Percentiles rank a stretch among this genome's conserved stretches.
Conservation (phyloP, 2,329 filamentous ascomycete genomes). For the Didymella pinodella region DNA sequence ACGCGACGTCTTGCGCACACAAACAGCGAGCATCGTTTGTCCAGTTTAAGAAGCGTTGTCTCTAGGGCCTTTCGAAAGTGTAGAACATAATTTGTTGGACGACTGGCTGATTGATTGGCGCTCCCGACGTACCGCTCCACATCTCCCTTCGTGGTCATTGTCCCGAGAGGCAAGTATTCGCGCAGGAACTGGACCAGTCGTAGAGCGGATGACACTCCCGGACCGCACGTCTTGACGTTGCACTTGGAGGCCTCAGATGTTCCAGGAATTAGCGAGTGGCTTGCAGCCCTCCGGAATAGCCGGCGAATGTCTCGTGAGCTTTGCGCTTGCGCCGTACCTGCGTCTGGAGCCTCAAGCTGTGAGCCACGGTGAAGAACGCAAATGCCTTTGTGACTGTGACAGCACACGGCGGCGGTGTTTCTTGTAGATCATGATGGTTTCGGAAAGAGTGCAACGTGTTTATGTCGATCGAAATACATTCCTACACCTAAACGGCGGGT, state of each 20-base stretch:
- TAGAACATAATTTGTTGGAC: background rate
- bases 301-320: constrained; percentile 7
- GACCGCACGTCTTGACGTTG: constrained; percentile 24
- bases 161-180: constrained; percentile 26
- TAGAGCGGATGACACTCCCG: constrained; percentile 24
- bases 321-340: constrained; percentile 10
- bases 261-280: constrained; percentile 6
- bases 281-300: constrained; percentile 1
- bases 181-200: constrained; percentile 28
- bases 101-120: constrained; percentile 8
- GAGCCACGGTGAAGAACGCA: background rate
- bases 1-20: constrained; percentile 6
- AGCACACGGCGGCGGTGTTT: background rate
- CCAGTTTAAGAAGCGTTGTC: background rate
- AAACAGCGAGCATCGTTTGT: background rate
- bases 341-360: constrained; percentile 5
- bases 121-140: constrained; percentile 27
- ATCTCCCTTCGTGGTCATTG: constrained; percentile 34
- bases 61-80: background rate
- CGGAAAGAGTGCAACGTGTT: constrained; percentile 16
- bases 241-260: constrained; percentile 11
- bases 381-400: background rate
- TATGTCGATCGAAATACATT: constrained; percentile 17
- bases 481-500: constrained; percentile 11
- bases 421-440: background rate